Percentiles rank a stretch among this genome's conserved stretches.
These are phyloP conservation scores for Sporobolomyces roseus DNA, from an alignment of 768 basidiomycete genomes.

Conservation along the genomic window DNA sequence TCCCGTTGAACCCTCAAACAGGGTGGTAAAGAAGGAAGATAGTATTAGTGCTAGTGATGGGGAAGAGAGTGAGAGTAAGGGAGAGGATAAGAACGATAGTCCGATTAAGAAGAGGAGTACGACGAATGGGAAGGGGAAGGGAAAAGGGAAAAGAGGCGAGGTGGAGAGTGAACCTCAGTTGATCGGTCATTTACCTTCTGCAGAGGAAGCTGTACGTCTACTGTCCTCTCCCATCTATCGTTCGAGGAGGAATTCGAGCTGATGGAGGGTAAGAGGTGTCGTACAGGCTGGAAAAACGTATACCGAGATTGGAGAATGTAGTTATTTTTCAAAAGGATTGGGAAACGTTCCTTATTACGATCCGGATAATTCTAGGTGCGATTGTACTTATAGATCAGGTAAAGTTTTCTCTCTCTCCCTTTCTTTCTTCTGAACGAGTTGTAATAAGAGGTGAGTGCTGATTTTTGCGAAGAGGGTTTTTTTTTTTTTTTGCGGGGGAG, in stretches of 20 bases:
- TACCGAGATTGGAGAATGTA: slow-evolving; percentile 21
- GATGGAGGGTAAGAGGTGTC: too few relatives aligned
- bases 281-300: slow-evolving; percentile 51
- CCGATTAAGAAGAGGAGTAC: background rate
- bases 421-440: too few relatives aligned
- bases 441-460: too few relatives aligned
- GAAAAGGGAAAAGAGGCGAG: slow-evolving; percentile 6
- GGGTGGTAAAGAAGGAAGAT: too few relatives aligned
- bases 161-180: slow-evolving; percentile 50
- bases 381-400: slow-evolving; percentile 81
- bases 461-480: too few relatives aligned
- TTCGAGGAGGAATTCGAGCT: too few relatives aligned
- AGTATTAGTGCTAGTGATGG: too few relatives aligned
- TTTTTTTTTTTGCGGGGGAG: too few relatives aligned
- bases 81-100: slow-evolving; percentile 6
- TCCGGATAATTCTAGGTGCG: slow-evolving; percentile 91
- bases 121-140: slow-evolving; percentile 13
- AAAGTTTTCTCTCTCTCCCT: too few relatives aligned
- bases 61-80: background rate
- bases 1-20: too few relatives aligned
- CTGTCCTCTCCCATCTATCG: too few relatives aligned
- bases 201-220: slow-evolving; percentile 59
- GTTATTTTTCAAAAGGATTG: slow-evolving; percentile 21
- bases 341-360: slow-evolving; percentile 45
- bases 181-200: slow-evolving; percentile 73